phyloP scores from a whole-genome alignment of 2,329 filamentous ascomycete genomes.

The Sporothrix globosa region DNA sequence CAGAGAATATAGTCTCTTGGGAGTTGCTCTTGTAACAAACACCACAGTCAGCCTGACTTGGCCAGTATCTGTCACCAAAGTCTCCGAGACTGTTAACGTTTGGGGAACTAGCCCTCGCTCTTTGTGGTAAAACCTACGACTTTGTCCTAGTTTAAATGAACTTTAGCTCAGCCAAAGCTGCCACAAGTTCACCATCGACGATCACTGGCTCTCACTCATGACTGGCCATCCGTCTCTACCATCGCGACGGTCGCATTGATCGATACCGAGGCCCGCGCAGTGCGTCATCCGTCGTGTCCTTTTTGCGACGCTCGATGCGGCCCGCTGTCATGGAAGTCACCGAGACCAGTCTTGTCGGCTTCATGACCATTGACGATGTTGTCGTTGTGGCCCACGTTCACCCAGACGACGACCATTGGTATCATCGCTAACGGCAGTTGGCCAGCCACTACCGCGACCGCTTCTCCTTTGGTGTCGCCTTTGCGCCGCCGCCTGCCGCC shows the following conservation, averaged over 20 bases:
- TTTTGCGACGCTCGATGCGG: conserved; percentile 41
- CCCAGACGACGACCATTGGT: conserved; percentile 40
- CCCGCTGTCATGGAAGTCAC: conserved; percentile 41
- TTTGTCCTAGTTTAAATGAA: no score
- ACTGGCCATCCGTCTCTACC: conserved; percentile 52
- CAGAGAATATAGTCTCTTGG: no score
- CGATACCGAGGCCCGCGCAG: conserved; percentile 52
- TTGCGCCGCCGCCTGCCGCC: background rate
- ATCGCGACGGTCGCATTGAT: conserved; percentile 42
- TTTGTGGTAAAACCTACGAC: no score
- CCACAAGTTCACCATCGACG: no score
- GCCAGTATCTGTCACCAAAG: no score
- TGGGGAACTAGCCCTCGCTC: no score
- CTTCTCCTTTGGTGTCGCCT: conserved; percentile 48
- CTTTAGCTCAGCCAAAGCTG: no score
- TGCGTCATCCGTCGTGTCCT: conserved; percentile 41
- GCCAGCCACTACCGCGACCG: conserved; percentile 48
- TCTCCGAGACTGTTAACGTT: no score
- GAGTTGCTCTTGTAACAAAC: no score
- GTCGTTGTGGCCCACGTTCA: conserved; percentile 49
- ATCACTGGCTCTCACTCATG: no score
- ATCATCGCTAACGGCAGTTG: conserved; percentile 41
- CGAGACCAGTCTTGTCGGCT: conserved; percentile 40
- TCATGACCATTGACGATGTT: conserved; percentile 47
- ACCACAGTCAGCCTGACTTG: no score